Base-by-base conservation (phyloP, 805 yeast species). In the Yamadazyma olivae region DNA sequence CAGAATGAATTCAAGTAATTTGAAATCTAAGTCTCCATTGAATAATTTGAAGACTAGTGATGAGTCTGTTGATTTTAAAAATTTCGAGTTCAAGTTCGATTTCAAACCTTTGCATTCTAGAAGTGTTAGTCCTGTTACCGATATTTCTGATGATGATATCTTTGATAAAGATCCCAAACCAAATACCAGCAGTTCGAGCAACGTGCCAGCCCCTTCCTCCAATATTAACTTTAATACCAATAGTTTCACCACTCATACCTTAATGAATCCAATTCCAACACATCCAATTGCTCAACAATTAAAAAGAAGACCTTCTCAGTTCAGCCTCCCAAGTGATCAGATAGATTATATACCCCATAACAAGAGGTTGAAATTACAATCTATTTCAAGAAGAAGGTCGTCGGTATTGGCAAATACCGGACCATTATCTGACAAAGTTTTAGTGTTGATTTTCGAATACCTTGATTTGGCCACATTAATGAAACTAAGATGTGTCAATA, bases 371-470 rank as follows among this genome's bases (percentile, higher is more conserved):
- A 61, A 79, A 41, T 52, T 79, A 19, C 68, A 71, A 5, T 61
- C 56, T 23, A 48, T 77, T 15, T 59, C 67, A 24, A 68, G 71
- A 13, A 62, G 86, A 36, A 61, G 80, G 36, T 77, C 86, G 0
- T 79, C 86, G 0, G 62, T 78, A 3, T 55, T 81, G 32, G 68
- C 72, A 16, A 67, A 71, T 30, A 50, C 53, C 23, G 79, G 83
- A 4, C 75, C 79, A 1, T 57, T 83, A 21, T 81, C 88, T 0
- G 90, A 83, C 53, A 60, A 74, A 14, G 52, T 82, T 5, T 58
- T 82, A 27, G 52, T 81, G 18, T 60, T 61, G 39, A 71, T 80
- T 1, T 81, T 84, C 44, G 69, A 69, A 27, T 61, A 61, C 39
- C 53, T 83, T 30, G 66, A 74, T 6, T 61, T 84, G 19, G 80